Evolutionary conservation across 2,329 filamentous ascomycete species (phyloP).

Genomic region (Penicillium brasilianum): DNA sequence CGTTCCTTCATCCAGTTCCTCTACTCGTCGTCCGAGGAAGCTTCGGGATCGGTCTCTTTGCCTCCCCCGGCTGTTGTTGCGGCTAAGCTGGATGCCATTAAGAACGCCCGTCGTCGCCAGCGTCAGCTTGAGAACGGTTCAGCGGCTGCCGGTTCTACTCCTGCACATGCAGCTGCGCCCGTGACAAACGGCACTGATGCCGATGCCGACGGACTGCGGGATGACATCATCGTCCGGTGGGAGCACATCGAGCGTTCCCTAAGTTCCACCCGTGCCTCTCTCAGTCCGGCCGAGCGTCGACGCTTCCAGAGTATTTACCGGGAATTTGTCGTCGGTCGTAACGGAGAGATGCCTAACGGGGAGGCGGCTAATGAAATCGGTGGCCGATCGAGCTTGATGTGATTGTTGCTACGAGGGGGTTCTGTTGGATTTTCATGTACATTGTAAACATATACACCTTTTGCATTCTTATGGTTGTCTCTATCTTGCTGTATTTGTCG

Average conservation of each 20-base stretch:
- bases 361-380: constrained; percentile 92
- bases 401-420: constrained; percentile 21
- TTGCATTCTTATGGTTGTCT: constrained; percentile 3
- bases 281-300: constrained; percentile 75
- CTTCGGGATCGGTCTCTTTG: constrained; percentile 62
- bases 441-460: constrained; percentile 31
- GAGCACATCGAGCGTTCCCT: constrained; percentile 80
- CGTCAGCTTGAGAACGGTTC: constrained; percentile 56
- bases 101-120: constrained; percentile 68
- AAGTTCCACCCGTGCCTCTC: constrained; percentile 77
- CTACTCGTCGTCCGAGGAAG: constrained; percentile 66
- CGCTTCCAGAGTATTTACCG: constrained; percentile 81
- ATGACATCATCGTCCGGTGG: constrained; percentile 84
- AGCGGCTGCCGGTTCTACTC: constrained; percentile 6
- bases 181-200: constrained; percentile 33
- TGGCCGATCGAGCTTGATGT: constrained; percentile 93
- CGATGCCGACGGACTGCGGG: constrained; percentile 43
- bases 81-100: constrained; percentile 81
- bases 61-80: constrained; percentile 79
- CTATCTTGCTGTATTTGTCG: constrained; percentile 18
- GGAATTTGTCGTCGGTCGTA: constrained; percentile 90
- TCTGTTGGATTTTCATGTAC: constrained; percentile 11
- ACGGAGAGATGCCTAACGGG: constrained; percentile 93
- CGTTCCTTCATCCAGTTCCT: constrained; percentile 77
- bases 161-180: constrained; percentile 12